These are phyloP conservation scores for Lactarius tabidus DNA, from an alignment of 768 basidiomycete genomes.

Conservation along the genomic window DNA sequence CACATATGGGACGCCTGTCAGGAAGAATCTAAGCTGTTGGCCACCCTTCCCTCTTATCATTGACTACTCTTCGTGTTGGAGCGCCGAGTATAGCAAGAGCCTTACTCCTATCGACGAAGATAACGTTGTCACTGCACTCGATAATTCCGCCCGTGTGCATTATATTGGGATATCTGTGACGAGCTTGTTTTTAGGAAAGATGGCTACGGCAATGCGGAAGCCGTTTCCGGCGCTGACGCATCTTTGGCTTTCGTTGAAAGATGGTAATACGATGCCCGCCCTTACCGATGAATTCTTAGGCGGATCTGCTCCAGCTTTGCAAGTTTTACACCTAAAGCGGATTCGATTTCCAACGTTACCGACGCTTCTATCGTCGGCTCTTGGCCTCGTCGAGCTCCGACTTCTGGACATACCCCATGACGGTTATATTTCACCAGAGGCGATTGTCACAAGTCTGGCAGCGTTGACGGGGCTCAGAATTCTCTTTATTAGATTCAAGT, in stretches of 20 bases:
- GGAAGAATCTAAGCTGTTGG: neutral
- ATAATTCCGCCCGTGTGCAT: neutral
- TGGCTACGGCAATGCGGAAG: neutral
- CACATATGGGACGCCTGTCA: neutral
- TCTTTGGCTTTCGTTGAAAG: neutral
- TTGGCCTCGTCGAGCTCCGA: constrained; percentile 1
- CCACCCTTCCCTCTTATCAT: neutral
- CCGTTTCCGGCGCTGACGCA: constrained; percentile 6
- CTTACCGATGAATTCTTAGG: constrained; percentile 2
- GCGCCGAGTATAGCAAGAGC: neutral
- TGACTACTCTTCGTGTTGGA: neutral
- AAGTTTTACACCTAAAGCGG: neutral
- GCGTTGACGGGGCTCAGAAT: neutral
- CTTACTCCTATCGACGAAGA: neutral
- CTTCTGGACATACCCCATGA: neutral
- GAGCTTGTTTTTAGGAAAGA: neutral
- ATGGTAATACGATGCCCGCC: neutral
- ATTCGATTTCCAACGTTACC: neutral
- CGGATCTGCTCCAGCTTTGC: neutral
- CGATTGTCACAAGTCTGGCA: neutral
- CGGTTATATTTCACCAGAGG: neutral
- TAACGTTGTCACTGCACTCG: neutral
- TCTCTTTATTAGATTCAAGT: neutral
- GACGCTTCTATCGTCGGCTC: neutral
- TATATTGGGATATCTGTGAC: neutral